Conservation (phyloP, 75 land plant genomes). For the Ceratopteris richardii region DNA sequence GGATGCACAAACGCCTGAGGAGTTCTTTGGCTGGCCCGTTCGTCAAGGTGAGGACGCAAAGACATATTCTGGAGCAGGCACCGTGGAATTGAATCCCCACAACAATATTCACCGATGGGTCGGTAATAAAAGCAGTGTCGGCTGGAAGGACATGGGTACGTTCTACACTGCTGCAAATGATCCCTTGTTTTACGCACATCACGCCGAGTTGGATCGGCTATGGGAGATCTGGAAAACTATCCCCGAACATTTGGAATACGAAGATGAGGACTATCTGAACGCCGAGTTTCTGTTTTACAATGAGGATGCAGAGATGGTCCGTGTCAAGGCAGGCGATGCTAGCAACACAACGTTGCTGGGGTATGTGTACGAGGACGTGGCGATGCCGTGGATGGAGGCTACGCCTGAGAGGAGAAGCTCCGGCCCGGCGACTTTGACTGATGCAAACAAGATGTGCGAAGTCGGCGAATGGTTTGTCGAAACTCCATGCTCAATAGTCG, state of each 20-base stretch:
- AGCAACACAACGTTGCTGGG: conserved; percentile 16
- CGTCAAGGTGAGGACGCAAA: neutral
- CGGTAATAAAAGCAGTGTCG: neutral
- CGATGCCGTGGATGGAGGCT: no score
- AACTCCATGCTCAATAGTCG: no score
- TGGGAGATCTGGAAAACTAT: conserved; percentile 14
- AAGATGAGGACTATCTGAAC: conserved; percentile 20
- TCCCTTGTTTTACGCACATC: conserved; percentile 14
- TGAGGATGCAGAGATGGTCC: conserved; percentile 28
- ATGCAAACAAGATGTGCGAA: no score
- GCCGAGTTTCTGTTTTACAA: conserved; percentile 37
- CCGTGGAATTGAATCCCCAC: conserved; percentile 6
- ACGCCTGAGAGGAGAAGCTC: no score
- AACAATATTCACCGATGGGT: conserved; percentile 2
- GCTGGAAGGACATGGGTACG: conserved; percentile 8
- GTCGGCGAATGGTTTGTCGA: no score
- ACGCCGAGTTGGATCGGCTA: conserved; percentile 11
- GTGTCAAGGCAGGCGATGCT: conserved; percentile 25
- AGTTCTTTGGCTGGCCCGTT: neutral
- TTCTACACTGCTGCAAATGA: conserved; percentile 16
- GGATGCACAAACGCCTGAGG: neutral
- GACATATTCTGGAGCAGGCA: neutral
- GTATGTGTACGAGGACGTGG: no score
- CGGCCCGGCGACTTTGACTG: no score
- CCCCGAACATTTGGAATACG: neutral